These are phyloP conservation scores for Hymenoscyphus fructigenus DNA, from an alignment of 2,329 filamentous ascomycete genomes.

Conservation along the genomic window DNA sequence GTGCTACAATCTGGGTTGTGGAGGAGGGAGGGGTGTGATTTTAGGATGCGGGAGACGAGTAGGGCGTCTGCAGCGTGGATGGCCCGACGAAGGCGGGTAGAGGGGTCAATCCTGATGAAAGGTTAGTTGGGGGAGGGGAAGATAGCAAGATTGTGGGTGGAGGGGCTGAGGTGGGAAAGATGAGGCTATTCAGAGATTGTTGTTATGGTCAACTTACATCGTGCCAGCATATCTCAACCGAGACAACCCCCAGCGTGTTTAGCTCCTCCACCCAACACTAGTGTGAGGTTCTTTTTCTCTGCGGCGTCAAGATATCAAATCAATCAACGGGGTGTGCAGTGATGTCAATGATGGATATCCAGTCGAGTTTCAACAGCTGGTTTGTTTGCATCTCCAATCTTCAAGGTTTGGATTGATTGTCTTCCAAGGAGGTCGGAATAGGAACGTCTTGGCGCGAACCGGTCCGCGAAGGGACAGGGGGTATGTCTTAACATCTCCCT, in stretches of 20 bases:
- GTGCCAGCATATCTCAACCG: conserved; percentile 8
- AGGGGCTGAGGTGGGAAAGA: neutral
- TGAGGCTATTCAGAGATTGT: conserved; percentile 8
- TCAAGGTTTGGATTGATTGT: neutral
- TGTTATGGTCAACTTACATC: conserved; percentile 16
- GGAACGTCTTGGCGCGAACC: neutral
- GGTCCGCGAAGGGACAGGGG: neutral
- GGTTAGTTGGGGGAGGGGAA: neutral
- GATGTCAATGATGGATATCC: neutral
- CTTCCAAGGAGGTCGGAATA: neutral
- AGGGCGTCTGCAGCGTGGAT: conserved; percentile 70
- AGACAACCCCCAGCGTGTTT: neutral
- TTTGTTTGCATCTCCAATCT: neutral
- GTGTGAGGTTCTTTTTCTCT: neutral
- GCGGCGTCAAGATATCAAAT: neutral
- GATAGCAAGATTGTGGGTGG: neutral
- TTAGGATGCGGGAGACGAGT: conserved; percentile 75
- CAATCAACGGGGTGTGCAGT: neutral
- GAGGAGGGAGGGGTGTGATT: conserved; percentile 67
- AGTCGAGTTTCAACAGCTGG: neutral
- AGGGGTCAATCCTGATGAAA: conserved; percentile 68
- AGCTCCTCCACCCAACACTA: neutral
- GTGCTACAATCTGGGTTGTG: conserved; percentile 74
- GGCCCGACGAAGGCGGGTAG: conserved; percentile 75
- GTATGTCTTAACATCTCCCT: neutral